Base-by-base conservation (phyloP, 306 rosid genomes). In the Ceratonia siliqua region DNA sequence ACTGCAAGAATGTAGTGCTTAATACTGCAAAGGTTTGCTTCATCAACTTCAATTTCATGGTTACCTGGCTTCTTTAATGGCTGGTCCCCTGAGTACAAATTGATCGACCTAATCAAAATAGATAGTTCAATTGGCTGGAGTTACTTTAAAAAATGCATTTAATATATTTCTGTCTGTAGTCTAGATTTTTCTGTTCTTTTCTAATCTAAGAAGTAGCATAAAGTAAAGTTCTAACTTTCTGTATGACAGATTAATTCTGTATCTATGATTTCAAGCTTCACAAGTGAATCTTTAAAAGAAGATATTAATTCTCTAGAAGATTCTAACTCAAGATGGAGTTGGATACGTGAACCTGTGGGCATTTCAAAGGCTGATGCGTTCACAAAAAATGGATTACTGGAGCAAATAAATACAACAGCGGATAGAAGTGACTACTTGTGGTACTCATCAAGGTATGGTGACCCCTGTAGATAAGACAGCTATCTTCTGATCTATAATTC, bases 11-110 rank as follows among this genome's bases (percentile, higher is more conserved):
- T 75, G 99, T 88, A 38, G 99, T 69, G 28, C 85, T 87, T 25
- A 94, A 94, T 76, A 91, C 99, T 20, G 99, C 97, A 79, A 94
- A 94, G 99, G 97, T 94, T 79, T 80, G 88, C 63, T 57, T 65
- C 68, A 54, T 70, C 63, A 22, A 42, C 76, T 42, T 69, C 50
- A 58, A 42, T 52, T 68, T 65, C 30, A 1, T 22, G 27, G 20
- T 39, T 42, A 24, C 57, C 10, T 15, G n/a, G 8, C 21, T 32
- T 62, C 13, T 3, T 61, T 48, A 4, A 3, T 33, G 49, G 9
- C 30, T 35, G 25, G 27, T 59, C 27, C 42, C 30, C 9, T 42
- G 45, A 36, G 25, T 8, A 38, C 22, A 43, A 15, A 46, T 59
- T 61, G 22, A 2, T 61, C 22, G 13, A 28, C 33, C 24, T 52